Evolutionary conservation across 2,329 filamentous ascomycete species (phyloP), one percentile per base, ranked within the genome.

Genomic region (Colletotrichum sp.): DNA sequence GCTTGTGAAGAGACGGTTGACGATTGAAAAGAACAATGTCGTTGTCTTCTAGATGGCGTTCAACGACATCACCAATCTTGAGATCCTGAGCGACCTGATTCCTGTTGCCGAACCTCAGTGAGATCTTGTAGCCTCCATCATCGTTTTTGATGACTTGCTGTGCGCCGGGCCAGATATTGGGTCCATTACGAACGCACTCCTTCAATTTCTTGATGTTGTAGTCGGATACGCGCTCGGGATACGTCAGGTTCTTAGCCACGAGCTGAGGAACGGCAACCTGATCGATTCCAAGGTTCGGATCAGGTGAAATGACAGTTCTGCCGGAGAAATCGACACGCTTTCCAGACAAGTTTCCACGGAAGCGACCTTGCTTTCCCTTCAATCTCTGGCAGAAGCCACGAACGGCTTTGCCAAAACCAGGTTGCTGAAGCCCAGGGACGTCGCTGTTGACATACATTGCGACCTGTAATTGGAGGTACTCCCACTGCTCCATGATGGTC

Each of bases 281-380:
- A 79, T 98, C 95, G 77, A 99, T 95, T 21, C 94, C 93, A 64
- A 99, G 84, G 80, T 99, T 99, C 4, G 97, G 97, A 84, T 99
- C 97, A 0, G 97, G 97, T 1, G 96, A 98, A 84, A 99, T 99
- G 84, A 99, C 97, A 1, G 97, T 99, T 83, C 97, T 93, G 21
- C 96, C 97, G 13, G 97, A 99, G 84, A 98, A 99, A 83, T 99
- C 96, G 69, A 99, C 97, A 90, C 97, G 96, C 85, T 99, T 99
- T 82, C 97, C 97, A 0, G 96, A 98, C 75, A 99, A 85, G 81
- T 99, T 99, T 74, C 97, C 97, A 86, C 97, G 94, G 85, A 99
- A 99, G 70, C 97, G 95, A 70, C 97, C 97, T 82, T 98, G 96
- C 82, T 99, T 99, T 79, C 97, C 97, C 86, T 99, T 99, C 63